phyloP scores from a whole-genome alignment of 1,284 basidiomycete species.

The Megacollybia platyphylla region DNA sequence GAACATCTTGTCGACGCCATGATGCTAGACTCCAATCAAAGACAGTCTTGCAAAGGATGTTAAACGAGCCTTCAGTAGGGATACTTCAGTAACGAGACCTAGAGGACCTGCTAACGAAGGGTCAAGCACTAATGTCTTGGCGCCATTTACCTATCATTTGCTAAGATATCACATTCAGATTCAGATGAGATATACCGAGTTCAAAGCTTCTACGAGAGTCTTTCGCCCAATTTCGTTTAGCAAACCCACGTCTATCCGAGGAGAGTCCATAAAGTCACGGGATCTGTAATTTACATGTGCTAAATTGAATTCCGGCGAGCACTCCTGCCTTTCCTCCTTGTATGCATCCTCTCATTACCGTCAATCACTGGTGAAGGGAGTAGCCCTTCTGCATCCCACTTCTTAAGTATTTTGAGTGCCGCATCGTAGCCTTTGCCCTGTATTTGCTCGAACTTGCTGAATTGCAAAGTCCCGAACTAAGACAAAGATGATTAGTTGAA shows the following conservation, averaged over 20 bases:
- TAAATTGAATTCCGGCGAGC: slow-evolving; percentile 62
- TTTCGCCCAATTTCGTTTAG: slow-evolving; percentile 71
- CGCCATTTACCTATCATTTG: slow-evolving; percentile 66
- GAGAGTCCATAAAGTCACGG: too few relatives aligned
- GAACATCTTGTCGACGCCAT: slow-evolving; percentile 99
- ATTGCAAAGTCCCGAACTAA: slow-evolving; percentile 72
- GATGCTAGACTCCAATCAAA: slow-evolving; percentile 49
- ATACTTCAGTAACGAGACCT: slow-evolving; percentile 87
- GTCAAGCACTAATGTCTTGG: slow-evolving; percentile 93
- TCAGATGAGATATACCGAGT: slow-evolving; percentile 39
- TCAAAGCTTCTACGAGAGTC: slow-evolving; percentile 68
- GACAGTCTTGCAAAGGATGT: slow-evolving; percentile 1
- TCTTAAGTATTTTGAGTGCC: slow-evolving; percentile 60
- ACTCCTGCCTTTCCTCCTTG: slow-evolving; percentile 59
- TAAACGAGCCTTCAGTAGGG: slow-evolving; percentile 69
- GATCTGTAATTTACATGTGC: slow-evolving; percentile 1
- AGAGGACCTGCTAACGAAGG: slow-evolving; percentile 82
- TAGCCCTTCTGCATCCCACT: slow-evolving; percentile 74
- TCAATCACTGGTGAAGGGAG: slow-evolving; percentile 56
- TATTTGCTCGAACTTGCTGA: slow-evolving; percentile 75
- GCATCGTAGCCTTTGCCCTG: slow-evolving; percentile 74
- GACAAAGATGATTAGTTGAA: slow-evolving; percentile 7
- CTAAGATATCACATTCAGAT: background rate
- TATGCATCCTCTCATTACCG: slow-evolving; percentile 26
- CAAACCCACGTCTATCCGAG: slow-evolving; percentile 47